phyloP scores from a whole-genome alignment of 202 grass and related monocot species.

The Saccharum hybrid region DNA sequence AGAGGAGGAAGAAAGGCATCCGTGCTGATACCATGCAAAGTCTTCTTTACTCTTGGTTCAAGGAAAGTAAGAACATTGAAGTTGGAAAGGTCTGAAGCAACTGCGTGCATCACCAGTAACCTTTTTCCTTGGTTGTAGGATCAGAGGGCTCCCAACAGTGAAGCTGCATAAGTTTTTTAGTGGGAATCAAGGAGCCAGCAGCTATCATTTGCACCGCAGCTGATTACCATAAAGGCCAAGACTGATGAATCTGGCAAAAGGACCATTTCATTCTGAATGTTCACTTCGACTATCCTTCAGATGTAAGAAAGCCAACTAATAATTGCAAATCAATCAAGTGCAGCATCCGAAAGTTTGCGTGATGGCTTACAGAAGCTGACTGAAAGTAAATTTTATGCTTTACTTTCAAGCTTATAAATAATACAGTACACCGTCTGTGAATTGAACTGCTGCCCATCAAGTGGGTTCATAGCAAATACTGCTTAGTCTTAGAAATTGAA shows the following conservation, averaged over 20 bases:
- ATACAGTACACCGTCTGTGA: background rate
- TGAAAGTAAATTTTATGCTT: conserved; percentile 5
- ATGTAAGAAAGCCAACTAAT: background rate
- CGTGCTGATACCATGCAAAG: conserved; percentile 63
- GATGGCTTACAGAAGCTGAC: background rate
- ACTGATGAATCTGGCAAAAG: conserved; percentile 13
- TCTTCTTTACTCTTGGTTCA: conserved; percentile 75
- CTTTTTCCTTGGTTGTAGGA: conserved; percentile 38
- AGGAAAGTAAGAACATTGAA: conserved; percentile 71
- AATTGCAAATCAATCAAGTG: background rate
- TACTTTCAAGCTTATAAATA: conserved; percentile 19
- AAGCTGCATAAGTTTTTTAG: conserved; percentile 19
- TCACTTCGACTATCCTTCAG: background rate
- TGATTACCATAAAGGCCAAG: background rate
- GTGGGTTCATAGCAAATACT: background rate
- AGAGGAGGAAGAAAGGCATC: conserved; percentile 67
- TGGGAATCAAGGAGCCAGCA: background rate
- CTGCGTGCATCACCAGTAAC: conserved; percentile 14
- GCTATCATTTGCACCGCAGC: background rate
- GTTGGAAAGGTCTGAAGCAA: conserved; percentile 52
- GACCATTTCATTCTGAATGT: background rate
- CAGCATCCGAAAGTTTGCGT: background rate
- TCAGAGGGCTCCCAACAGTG: conserved; percentile 18
- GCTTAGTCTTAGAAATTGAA: conserved; percentile 18
- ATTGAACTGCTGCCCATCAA: conserved; percentile 17